Conservation (phyloP, 2,329 filamentous ascomycete species). For the Akanthomyces uredinophilus region DNA sequence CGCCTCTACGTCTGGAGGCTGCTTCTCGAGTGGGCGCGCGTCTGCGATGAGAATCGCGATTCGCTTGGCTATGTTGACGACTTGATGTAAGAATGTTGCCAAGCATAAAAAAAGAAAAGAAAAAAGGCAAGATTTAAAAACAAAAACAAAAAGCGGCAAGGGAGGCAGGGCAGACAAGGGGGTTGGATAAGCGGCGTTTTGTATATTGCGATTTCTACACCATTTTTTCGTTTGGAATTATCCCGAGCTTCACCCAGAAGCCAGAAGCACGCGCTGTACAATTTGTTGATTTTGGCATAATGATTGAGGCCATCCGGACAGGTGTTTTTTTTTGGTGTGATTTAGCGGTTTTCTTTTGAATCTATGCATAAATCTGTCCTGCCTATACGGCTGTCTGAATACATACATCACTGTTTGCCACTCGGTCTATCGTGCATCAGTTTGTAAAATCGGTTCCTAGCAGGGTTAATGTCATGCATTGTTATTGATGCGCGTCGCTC, state of each 20-base stretch:
- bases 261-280: background rate
- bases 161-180: background rate
- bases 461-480: background rate
- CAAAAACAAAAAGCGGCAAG: background rate
- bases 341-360: background rate
- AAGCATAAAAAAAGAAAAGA: background rate
- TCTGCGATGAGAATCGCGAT: conserved; percentile 41
- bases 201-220: background rate
- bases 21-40: conserved; percentile 51
- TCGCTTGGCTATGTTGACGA: conserved; percentile 41
- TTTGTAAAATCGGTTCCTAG: too few relatives aligned
- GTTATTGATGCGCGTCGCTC: background rate
- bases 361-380: background rate
- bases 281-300: background rate
- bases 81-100: conserved; percentile 20
- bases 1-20: conserved; percentile 59
- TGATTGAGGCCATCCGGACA: too few relatives aligned
- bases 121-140: too few relatives aligned
- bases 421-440: too few relatives aligned
- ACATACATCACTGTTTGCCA: background rate
- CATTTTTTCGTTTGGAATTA: background rate
- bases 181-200: background rate
- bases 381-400: too few relatives aligned
- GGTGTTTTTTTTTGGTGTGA: background rate
- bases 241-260: background rate